phyloP scores from a whole-genome alignment of 352 stramenopile genomes.

The Phytophthora pistaciae region DNA sequence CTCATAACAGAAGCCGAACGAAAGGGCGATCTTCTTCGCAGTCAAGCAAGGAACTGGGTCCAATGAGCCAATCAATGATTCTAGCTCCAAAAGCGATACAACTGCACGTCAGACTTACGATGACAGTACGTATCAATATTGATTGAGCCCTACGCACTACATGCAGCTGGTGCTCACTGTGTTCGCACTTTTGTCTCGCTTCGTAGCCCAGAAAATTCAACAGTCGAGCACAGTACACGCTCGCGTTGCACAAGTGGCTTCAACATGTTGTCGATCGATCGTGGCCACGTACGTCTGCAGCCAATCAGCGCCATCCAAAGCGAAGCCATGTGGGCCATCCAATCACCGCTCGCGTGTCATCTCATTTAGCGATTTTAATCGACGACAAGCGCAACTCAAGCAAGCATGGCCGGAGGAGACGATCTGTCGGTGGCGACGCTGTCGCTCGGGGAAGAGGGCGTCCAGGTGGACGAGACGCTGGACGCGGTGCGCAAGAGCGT shows the following conservation, averaged over 20 bases:
- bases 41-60: too few species aligned
- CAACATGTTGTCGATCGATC: slow-evolving; percentile 3
- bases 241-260: background rate
- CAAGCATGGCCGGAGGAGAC: slow-evolving; percentile 41
- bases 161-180: too few species aligned
- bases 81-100: too few species aligned
- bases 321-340: slow-evolving; percentile 32
- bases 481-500: slow-evolving; percentile 73
- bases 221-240: slow-evolving; percentile 1
- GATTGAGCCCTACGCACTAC: too few species aligned
- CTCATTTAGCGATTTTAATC: slow-evolving; percentile 19
- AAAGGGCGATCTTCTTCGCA: too few species aligned
- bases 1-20: too few species aligned
- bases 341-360: slow-evolving; percentile 21
- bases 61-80: too few species aligned
- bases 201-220: background rate
- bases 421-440: slow-evolving; percentile 58
- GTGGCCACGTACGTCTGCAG: slow-evolving; percentile 16
- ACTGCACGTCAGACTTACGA: too few species aligned
- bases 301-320: slow-evolving; percentile 25
- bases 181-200: background rate
- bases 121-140: too few species aligned
- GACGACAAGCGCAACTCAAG: background rate
- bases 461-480: slow-evolving; percentile 47
- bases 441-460: slow-evolving; percentile 44